These are phyloP conservation scores for Anaeramoeba flamelloides DNA, from an alignment of 78 protist genomes.

Conservation along the genomic window DNA sequence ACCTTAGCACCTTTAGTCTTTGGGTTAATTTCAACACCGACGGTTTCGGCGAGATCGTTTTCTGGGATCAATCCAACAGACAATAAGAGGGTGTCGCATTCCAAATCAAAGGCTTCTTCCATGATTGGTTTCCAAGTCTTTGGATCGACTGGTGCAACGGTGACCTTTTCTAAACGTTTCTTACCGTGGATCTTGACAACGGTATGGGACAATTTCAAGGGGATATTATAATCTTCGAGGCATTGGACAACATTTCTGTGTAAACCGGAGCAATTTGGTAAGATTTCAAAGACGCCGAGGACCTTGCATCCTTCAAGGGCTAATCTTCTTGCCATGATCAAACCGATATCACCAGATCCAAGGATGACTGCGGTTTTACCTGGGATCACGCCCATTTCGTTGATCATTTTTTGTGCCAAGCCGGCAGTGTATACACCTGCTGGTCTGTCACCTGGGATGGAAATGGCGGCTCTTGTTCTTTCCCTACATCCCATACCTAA, in stretches of 20 bases:
- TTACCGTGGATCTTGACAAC: background rate
- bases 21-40: background rate
- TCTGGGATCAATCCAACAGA: slow-evolving; percentile 1
- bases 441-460: background rate
- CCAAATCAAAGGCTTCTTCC: background rate
- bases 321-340: slow-evolving; percentile 2
- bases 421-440: slow-evolving; percentile 4
- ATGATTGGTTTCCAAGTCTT: background rate
- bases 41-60: background rate
- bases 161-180: background rate
- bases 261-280: background rate
- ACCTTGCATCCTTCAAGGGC: background rate
- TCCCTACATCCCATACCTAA: background rate
- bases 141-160: background rate
- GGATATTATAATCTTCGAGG: slow-evolving; percentile 1
- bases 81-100: background rate
- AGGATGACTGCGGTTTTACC: background rate
- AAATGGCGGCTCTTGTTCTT: background rate
- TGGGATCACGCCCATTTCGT: background rate
- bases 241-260: background rate
- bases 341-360: background rate
- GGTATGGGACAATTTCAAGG: background rate
- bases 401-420: background rate
- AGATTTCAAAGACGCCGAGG: background rate
- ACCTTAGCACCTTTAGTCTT: background rate